Conservation (phyloP, 2,329 filamentous ascomycete species). For the Hypomyces perniciosus region DNA sequence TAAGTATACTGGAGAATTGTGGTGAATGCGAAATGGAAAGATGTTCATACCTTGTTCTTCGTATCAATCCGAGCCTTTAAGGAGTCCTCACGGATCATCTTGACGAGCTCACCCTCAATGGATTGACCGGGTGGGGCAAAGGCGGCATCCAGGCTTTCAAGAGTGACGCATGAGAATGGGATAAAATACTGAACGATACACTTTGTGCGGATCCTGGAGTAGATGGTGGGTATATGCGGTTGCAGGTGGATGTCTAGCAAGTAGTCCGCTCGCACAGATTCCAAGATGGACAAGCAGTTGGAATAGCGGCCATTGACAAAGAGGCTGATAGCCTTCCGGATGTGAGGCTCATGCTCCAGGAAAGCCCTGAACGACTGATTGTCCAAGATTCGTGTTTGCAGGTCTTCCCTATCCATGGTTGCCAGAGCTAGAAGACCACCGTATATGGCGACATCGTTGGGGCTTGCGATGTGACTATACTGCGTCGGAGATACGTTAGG, state of each 20-base stretch:
- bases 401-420: slow-evolving; percentile 72
- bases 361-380: slow-evolving; percentile 77
- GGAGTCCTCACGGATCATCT: slow-evolving; percentile 66
- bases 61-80: slow-evolving; percentile 79
- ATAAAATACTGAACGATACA: slow-evolving; percentile 90
- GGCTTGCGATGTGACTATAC: slow-evolving; percentile 68
- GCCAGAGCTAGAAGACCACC: slow-evolving; percentile 86
- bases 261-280: slow-evolving; percentile 77
- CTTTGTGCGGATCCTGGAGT: slow-evolving; percentile 73
- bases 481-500: slow-evolving; percentile 40
- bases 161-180: slow-evolving; percentile 80
- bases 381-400: slow-evolving; percentile 72
- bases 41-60: slow-evolving; percentile 59
- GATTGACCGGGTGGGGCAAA: slow-evolving; percentile 61
- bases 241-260: slow-evolving; percentile 84
- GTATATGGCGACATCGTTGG: slow-evolving; percentile 88
- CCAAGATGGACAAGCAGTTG: slow-evolving; percentile 73
- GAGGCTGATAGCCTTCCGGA: slow-evolving; percentile 81
- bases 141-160: slow-evolving; percentile 69
- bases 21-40: background rate
- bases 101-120: slow-evolving; percentile 68
- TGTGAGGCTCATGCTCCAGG: slow-evolving; percentile 87
- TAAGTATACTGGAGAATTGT: background rate
- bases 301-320: slow-evolving; percentile 91
- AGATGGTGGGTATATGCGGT: slow-evolving; percentile 64